Evolutionary conservation across 2,329 filamentous ascomycete species (phyloP).

Genomic region (Aspergillus sp.): DNA sequence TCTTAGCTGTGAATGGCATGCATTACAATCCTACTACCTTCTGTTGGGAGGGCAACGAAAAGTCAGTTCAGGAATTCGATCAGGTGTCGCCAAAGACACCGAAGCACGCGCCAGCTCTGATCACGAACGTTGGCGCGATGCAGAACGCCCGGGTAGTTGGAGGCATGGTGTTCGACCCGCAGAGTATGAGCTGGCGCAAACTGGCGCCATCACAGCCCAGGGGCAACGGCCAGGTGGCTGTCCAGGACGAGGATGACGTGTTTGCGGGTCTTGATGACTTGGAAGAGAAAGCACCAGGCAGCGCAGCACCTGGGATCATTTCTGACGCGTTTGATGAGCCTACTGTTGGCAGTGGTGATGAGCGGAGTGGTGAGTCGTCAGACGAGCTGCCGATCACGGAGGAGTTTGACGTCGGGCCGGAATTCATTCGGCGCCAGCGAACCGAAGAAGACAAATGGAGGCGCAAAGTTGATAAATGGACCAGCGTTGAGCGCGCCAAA

Average conservation of each 20-base stretch:
- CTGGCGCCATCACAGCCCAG: conserved; percentile 43
- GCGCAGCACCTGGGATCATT: conserved; percentile 13
- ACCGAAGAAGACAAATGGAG: conserved; percentile 90
- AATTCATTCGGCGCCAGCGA: conserved; percentile 79
- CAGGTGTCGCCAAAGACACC: conserved; percentile 35
- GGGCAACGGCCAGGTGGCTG: conserved; percentile 33
- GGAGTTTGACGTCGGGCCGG: conserved; percentile 93
- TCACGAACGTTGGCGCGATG: conserved; percentile 76
- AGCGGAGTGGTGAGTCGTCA: conserved; percentile 34
- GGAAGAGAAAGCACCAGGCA: conserved; percentile 49
- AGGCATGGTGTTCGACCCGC: conserved; percentile 97
- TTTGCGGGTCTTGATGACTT: conserved; percentile 94
- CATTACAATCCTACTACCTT: conserved; percentile 81
- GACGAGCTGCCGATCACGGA: conserved; percentile 84
- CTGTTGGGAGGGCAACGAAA: conserved; percentile 95
- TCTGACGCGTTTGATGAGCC: conserved; percentile 18
- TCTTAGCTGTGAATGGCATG: conserved; percentile 81
- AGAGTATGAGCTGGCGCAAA: conserved; percentile 97
- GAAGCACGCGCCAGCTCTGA: conserved; percentile 55
- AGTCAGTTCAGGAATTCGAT: conserved; percentile 69
- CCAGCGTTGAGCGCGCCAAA: conserved; percentile 46
- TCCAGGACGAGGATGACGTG: conserved; percentile 83
- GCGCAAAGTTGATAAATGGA: conserved; percentile 79
- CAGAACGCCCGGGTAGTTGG: conserved; percentile 88
- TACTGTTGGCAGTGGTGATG: conserved; percentile 25